Base-by-base conservation (phyloP, 2,329 filamentous ascomycete genomes). In the Calonectria ilicicola region DNA sequence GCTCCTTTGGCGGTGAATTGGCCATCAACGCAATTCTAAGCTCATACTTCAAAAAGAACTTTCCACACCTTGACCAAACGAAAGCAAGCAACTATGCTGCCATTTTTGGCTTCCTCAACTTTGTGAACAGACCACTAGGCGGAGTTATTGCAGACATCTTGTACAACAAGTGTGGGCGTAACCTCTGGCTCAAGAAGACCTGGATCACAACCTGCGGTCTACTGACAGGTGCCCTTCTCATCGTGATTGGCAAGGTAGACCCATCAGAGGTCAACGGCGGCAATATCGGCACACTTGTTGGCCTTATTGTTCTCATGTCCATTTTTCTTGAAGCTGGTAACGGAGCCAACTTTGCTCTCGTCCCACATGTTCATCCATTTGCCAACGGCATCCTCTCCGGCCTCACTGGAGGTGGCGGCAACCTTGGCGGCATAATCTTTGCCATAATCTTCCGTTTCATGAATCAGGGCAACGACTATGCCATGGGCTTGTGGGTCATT, bases 321-420 rank as follows among this genome's bases (percentile, higher is more conserved):
- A 89, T 98, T 81, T 98, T 98, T 86, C 85, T 95, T 51, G 95
- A 97, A 82, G 94, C 93, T 2, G 92, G 92, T 49, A 98, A 98
- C 81, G 96, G 96, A 0, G 92, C 94, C 47, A 97, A 94, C 85
- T 98, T 97, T 83, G 91, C 94, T 0, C 89, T 98, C 7, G 93
- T 98, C 27, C 95, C 95, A 4, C 96, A 98, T 81, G 93, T 98
- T 1, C 93, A 96, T 83, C 94, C 95, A 1, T 89, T 89, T 73
- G 94, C 95, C 72, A 98, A 98, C 83, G 95, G 95, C 17, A 82
- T 89, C 69, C 89, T 98, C 8, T 94, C 93, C 1, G 95, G 95
- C 15, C 86, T 94, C 42, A 93, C 95, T 0, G 96, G 96, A 12
- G 95, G 93, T 0, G 88, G 90, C 10, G 95, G 96, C 1, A 98